These are phyloP conservation scores for Vigna trinervia DNA, from an alignment of 306 rosid genomes.

Conservation along the genomic window DNA sequence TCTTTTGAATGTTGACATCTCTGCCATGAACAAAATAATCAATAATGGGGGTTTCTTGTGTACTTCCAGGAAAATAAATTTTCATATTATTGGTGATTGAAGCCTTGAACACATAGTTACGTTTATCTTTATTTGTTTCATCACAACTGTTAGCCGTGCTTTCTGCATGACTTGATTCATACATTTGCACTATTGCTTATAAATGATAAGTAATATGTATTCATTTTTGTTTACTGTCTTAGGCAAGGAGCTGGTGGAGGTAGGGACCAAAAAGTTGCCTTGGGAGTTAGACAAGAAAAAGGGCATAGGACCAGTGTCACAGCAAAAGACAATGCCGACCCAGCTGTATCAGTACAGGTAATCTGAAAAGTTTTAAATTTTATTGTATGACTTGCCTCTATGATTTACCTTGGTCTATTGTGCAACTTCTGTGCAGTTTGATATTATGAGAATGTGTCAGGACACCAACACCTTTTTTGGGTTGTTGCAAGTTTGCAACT, in stretches of 20 bases:
- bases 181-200: constrained; percentile 25
- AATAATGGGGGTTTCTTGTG: neutral
- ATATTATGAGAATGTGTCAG: neutral
- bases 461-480: neutral
- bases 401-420: neutral
- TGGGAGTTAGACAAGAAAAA: constrained; percentile 60
- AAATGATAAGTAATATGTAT: constrained; percentile 24
- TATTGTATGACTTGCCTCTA: neutral
- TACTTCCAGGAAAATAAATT: neutral
- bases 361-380: constrained; percentile 20
- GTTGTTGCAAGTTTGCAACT: neutral
- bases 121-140: constrained; percentile 26
- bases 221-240: constrained; percentile 23
- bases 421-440: neutral
- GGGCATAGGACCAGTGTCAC: constrained; percentile 48
- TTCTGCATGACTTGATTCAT: constrained; percentile 32
- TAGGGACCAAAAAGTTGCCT: constrained; percentile 55
- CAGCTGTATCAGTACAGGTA: constrained; percentile 61
- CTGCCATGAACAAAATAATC: constrained; percentile 26
- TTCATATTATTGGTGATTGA: constrained; percentile 26
- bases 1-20: constrained; percentile 27
- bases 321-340: constrained; percentile 47
- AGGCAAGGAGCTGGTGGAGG: constrained; percentile 71
- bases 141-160: constrained; percentile 10
- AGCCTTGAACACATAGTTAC: neutral